Evolutionary conservation across 768 basidiomycete species (phyloP), one percentile per base, ranked within the genome.

Genomic region (Cystobasidium onofrii): DNA sequence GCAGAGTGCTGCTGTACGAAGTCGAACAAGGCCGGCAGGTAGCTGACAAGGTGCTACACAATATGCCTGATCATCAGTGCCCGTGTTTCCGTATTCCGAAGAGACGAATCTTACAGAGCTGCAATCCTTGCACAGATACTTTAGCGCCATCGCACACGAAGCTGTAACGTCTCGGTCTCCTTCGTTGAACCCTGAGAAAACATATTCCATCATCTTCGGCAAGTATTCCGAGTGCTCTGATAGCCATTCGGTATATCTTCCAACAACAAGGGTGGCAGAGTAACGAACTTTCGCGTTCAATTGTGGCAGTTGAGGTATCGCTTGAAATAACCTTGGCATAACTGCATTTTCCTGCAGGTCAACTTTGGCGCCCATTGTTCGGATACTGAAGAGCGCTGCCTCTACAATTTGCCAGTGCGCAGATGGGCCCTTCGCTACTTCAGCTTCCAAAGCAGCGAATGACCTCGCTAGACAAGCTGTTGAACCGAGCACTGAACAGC

Each of bases 221-320:
- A 99, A 89, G 79, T 96, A 92, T 39, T 87, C 84, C 0, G 95
- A 90, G 80, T 98, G 94, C 76, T 84, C 84, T 79, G 89, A 90
- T 78, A 93, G 90, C 96, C 96, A 99, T 81, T 95, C 90, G 23
- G 93, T 93, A 81, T 99, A 99, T 20, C 96, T 87, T 2, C 92
- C 90, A 74, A 98, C 89, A 78, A 99, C 93, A 72, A 99, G 86
- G 55, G 95, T 85, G 18, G 96, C 91, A 57, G 95, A 94, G 80
- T 98, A 99, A 73, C 90, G 92, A 75, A 99, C 90, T 63, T 88
- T 86, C 55, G 93, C 92, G 80, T 98, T 95, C 54, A 83, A 82
- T 36, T 55, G 52, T 0, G 96, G 96, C 31, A 99, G 87, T 29
- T 86, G 87, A 3, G 94, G 92, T 34, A 99, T 87, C 57, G 97